Evolutionary conservation across 305 asterid genomes (phyloP), one percentile per base, ranked within the genome.

Genomic region (Fraxinus greggii): DNA sequence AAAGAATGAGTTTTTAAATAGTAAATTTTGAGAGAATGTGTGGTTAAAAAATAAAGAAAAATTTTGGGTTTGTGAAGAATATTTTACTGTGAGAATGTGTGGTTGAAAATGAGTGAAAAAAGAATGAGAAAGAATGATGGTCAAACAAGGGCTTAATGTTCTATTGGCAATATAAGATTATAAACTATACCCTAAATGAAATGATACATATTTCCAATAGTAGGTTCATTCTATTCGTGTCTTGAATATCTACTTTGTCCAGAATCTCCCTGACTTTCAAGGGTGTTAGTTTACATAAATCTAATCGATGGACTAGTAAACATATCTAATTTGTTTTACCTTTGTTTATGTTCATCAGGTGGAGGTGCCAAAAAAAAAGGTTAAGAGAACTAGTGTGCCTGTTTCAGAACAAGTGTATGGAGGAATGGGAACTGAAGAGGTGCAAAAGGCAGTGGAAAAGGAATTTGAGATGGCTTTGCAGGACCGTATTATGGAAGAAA

Each of bases 401-500:
- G 94, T 95, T 48, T 85, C 97, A 3, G 98, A 92, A 83, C 80
- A 86, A 35, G 92, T 95, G 21, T 89, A 86, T 77, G 99, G 99
- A 75, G 94, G 92, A 61, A 86, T 95, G 88, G 84, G 88, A 17
- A 82, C 90, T 78, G 81, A 83, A 29, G 99, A 94, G 80, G 87
- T 95, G 82, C 97, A 92, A 81, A 95, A 93, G 77, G 97, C 97
- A 1, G 89, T 89, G 69, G 99, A 95, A 83, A 92, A 94, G 85
- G 99, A 95, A 83, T 95, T 87, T 75, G 98, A 95, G 90, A 94
- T 95, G 99, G 98, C 98, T 77, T 87, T 95, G 90, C 99, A 95
- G 93, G 99, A 95, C 75, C 98, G 98, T 17, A 85, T 95, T 40
- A 95, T 94, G 99, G 99, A 95, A 84, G 99, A 89, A 82, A 87